Evolutionary conservation across 139 green algal species (phyloP), one percentile per base, ranked within the genome.

Genomic region (Yamagishiella unicocca): DNA sequence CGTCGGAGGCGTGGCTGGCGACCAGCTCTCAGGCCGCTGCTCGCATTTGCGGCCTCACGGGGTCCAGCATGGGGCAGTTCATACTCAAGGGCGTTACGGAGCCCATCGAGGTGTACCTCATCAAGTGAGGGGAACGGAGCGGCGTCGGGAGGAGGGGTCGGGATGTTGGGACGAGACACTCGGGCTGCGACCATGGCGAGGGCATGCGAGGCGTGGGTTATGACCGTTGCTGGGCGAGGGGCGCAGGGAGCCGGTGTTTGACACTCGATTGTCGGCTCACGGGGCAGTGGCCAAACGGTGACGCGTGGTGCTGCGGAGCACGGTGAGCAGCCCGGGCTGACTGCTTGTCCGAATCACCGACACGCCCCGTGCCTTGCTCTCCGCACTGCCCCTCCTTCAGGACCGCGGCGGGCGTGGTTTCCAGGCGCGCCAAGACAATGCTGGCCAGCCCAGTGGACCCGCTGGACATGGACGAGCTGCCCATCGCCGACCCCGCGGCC

Each of bases 11-110:
- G 46, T 87, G 81, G 81, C 40, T 8, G 24, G 40, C 62, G 40
- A 40, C 27, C 42, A 42, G 40, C 45, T 17, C 9, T 31, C 81
- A 87, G 81, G 9, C 45, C 0, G 43, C 81, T 2, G 64, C 66
- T 4, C 64, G 66, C 4, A 27, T 87, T 64, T 33, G 12, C 4
- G 73, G 73, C 29, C 42, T 90, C 29, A 61, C 24, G 22, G 86
- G 40, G 10, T 19, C 14, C 31, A 84, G 70, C 79, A 53, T 90
- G 79, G 87, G 87, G 3, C 55, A 84, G 40, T 90, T 87, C 58
- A 31, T 33, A 19, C 87, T 90, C 70, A 90, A 90, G 71, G 87
- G 87, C 31, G 87, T 90, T 42, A 7, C 79, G 54, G 73, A 83
- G 75, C 33, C 66, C 2, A 37, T 90, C 1, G 79, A 90, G 87